These are phyloP conservation scores for Sporisorium graminicola DNA, from an alignment of 1,284 basidiomycete species.

Conservation along the genomic window DNA sequence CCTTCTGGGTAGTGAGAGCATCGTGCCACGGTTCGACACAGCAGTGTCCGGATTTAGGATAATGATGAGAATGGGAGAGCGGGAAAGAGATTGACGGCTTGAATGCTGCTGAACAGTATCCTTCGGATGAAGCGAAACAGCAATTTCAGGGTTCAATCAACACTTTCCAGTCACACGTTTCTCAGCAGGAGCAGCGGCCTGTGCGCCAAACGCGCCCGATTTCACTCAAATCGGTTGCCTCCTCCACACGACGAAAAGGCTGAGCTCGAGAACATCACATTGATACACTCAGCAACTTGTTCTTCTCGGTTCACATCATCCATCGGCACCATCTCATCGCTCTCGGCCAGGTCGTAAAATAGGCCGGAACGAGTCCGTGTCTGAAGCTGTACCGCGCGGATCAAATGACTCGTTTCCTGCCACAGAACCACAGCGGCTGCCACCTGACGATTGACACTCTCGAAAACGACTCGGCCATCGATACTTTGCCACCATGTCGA, in stretches of 20 bases:
- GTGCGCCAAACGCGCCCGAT: constrained; percentile 12
- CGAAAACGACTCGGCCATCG: constrained; percentile 11
- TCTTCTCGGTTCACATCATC: neutral
- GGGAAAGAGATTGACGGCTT: neutral
- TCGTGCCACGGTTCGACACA: neutral
- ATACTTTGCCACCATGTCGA: constrained; percentile 15
- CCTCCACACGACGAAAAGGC: constrained; percentile 3
- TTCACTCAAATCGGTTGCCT: constrained; percentile 4
- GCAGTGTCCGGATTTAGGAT: neutral
- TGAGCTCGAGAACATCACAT: neutral
- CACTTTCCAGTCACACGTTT: neutral
- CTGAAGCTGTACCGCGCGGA: neutral
- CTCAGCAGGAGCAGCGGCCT: neutral
- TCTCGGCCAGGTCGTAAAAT: neutral
- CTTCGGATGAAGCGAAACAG: constrained; percentile 2
- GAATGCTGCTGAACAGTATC: neutral
- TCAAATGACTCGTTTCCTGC: neutral
- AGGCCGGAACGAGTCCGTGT: too few species aligned
- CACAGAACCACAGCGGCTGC: neutral
- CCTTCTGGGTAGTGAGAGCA: constrained; percentile 45
- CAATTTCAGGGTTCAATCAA: constrained; percentile 10
- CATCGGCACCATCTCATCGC: neutral
- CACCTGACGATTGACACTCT: neutral
- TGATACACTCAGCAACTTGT: constrained; percentile 9
- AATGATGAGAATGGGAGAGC: neutral